Percentiles rank a stretch among this genome's conserved stretches.
Evolutionary conservation across 371 early-diverging fungal genomes (phyloP).

Genomic region (Umbelopsis sp.): DNA sequence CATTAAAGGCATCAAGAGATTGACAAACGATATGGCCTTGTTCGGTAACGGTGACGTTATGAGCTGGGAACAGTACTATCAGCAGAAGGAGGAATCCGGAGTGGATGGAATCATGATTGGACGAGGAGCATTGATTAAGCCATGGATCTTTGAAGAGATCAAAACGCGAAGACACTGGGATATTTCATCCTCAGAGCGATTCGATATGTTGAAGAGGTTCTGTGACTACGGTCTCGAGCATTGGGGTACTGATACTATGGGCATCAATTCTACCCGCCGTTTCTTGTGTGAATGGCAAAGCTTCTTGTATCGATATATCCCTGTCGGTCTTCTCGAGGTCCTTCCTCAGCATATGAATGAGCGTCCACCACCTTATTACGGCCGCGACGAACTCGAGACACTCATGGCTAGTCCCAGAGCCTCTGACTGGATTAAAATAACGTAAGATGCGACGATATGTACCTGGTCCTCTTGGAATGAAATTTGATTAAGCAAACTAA

Average conservation of each 20-base stretch:
- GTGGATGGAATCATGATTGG: conserved; percentile 95
- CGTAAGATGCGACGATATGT: conserved; percentile 25
- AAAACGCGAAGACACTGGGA: conserved; percentile 87
- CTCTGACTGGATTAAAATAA: conserved; percentile 90
- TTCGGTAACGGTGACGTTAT: conserved; percentile 93
- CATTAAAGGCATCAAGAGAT: conserved; percentile 62
- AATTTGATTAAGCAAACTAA: neutral
- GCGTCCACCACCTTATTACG: conserved; percentile 84
- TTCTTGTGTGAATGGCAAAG: conserved; percentile 95
- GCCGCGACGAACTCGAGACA: conserved; percentile 93
- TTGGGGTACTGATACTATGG: conserved; percentile 92
- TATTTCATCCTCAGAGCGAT: conserved; percentile 87
- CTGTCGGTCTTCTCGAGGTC: conserved; percentile 91
- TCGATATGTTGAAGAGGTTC: conserved; percentile 88
- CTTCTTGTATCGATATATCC: conserved; percentile 81
- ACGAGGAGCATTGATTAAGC: conserved; percentile 89
- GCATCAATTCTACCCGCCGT: conserved; percentile 83
- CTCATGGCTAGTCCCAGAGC: conserved; percentile 85
- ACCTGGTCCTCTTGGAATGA: neutral
- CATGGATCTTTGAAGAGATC: conserved; percentile 97
- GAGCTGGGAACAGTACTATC: conserved; percentile 84
- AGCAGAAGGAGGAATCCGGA: conserved; percentile 57
- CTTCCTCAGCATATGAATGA: conserved; percentile 92
- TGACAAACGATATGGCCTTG: conserved; percentile 54
- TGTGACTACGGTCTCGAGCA: conserved; percentile 89